These are phyloP conservation scores for Serendipita sp. DNA, from an alignment of 768 basidiomycete species.

Conservation along the genomic window DNA sequence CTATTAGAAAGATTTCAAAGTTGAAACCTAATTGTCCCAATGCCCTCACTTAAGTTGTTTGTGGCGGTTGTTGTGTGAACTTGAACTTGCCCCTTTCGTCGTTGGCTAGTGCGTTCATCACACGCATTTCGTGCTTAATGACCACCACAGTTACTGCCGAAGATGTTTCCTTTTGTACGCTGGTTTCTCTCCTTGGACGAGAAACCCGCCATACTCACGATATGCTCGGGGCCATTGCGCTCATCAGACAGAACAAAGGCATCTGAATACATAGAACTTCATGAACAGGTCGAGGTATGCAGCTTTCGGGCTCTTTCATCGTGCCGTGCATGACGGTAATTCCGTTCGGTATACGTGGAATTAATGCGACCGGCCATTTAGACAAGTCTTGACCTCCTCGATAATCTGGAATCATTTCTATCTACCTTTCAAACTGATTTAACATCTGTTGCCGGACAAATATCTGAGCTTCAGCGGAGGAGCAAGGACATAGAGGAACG, in stretches of 20 bases:
- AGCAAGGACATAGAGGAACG: constrained; percentile 83
- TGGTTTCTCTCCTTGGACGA: background rate
- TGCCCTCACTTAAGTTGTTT: too few relatives aligned
- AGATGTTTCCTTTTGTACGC: constrained; percentile 1
- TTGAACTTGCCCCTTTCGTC: too few relatives aligned
- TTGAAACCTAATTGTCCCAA: too few relatives aligned
- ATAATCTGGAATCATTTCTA: constrained; percentile 79
- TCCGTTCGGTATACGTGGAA: background rate
- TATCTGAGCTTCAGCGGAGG: constrained; percentile 80
- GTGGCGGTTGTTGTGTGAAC: too few relatives aligned
- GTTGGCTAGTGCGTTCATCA: too few relatives aligned
- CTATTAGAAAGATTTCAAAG: too few relatives aligned
- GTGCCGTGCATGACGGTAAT: constrained; percentile 7
- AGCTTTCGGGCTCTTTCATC: background rate
- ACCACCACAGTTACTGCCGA: background rate
- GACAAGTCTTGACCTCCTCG: constrained; percentile 75
- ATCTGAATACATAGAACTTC: constrained; percentile 70
- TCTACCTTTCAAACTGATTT: constrained; percentile 93
- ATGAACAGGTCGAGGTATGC: constrained; percentile 73
- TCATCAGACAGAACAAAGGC: constrained; percentile 26
- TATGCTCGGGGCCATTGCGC: background rate
- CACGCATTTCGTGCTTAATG: background rate
- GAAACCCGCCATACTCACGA: background rate
- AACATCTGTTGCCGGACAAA: constrained; percentile 88
- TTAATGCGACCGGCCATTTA: constrained; percentile 20